phyloP scores from a whole-genome alignment of 352 stramenopile genomes.

The Globisporangium camurandrum region DNA sequence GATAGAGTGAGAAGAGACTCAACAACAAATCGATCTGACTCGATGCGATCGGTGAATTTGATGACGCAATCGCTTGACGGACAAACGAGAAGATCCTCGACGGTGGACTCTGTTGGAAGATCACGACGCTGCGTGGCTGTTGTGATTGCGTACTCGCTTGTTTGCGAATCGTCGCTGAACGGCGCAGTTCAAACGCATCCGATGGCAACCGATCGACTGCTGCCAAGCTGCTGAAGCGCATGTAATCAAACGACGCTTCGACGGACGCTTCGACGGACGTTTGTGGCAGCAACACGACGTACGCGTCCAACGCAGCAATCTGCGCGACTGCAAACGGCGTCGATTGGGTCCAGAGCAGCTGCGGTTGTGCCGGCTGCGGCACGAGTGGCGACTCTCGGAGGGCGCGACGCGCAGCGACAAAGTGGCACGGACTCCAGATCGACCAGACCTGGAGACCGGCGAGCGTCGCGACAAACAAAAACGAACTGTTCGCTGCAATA shows the following conservation, averaged over 20 bases:
- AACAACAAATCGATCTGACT: constrained; percentile 70
- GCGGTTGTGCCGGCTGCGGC: constrained; percentile 62
- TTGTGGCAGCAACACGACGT: constrained; percentile 59
- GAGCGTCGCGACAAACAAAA: constrained; percentile 70
- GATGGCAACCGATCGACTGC: constrained; percentile 40
- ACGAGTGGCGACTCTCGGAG: constrained; percentile 45
- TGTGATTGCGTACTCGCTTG: background rate
- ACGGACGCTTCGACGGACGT: background rate
- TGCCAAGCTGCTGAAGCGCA: constrained; percentile 32
- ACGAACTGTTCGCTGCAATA: constrained; percentile 80
- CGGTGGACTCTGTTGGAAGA: constrained; percentile 73
- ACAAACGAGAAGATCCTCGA: constrained; percentile 64
- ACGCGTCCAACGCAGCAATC: constrained; percentile 68
- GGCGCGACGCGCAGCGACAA: constrained; percentile 58
- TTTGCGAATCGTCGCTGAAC: background rate
- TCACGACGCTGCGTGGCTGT: constrained; percentile 28
- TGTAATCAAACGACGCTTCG: constrained; percentile 23
- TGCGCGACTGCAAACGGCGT: constrained; percentile 47
- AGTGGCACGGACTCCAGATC: constrained; percentile 83
- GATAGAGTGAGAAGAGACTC: constrained; percentile 79
- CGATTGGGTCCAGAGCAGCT: constrained; percentile 57
- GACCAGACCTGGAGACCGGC: constrained; percentile 76
- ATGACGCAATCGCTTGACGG: constrained; percentile 31
- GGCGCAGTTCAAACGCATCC: constrained; percentile 51
- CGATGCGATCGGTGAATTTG: too few relatives aligned